Conservation (phyloP, 208 protist genomes). For the Crithidia thermophila region DNA sequence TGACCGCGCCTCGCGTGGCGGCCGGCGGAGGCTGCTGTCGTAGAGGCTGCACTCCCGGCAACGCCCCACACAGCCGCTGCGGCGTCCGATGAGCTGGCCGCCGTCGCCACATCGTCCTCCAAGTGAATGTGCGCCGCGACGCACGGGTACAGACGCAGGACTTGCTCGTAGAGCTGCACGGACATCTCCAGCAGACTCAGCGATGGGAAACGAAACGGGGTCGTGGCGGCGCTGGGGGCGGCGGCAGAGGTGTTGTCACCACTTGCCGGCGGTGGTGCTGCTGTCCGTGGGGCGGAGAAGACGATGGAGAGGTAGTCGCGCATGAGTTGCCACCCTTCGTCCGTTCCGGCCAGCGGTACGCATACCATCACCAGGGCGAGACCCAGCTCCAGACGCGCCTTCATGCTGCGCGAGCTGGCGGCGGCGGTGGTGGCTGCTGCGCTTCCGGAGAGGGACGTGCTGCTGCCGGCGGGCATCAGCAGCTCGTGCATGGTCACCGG, state of each 20-base stretch:
- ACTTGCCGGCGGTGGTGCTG: neutral
- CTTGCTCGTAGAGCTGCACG: slow-evolving; percentile 24
- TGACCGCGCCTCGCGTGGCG: too few species aligned
- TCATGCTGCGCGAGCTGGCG: slow-evolving; percentile 7
- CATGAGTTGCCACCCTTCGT: slow-evolving; percentile 61
- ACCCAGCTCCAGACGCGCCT: slow-evolving; percentile 43
- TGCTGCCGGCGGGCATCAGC: slow-evolving; percentile 8
- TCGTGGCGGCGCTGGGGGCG: neutral
- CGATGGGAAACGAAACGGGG: slow-evolving; percentile 20
- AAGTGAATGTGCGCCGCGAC: slow-evolving; percentile 4
- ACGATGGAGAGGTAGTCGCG: slow-evolving; percentile 55
- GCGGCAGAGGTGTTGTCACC: neutral
- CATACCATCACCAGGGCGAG: slow-evolving; percentile 53
- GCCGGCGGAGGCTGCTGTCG: neutral
- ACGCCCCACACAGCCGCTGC: neutral
- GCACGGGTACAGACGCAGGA: slow-evolving; percentile 34
- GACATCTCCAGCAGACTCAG: slow-evolving; percentile 24
- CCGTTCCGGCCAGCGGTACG: slow-evolving; percentile 44
- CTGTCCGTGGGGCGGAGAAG: slow-evolving; percentile 5
- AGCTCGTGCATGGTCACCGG: slow-evolving; percentile 74
- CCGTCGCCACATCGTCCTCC: neutral
- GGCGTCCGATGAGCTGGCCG: neutral
- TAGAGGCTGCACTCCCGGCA: neutral
- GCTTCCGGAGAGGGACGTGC: neutral
- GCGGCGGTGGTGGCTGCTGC: neutral